Evolutionary conservation across 257 asterid genomes (phyloP).

Genomic region (Gentiana straminea): DNA sequence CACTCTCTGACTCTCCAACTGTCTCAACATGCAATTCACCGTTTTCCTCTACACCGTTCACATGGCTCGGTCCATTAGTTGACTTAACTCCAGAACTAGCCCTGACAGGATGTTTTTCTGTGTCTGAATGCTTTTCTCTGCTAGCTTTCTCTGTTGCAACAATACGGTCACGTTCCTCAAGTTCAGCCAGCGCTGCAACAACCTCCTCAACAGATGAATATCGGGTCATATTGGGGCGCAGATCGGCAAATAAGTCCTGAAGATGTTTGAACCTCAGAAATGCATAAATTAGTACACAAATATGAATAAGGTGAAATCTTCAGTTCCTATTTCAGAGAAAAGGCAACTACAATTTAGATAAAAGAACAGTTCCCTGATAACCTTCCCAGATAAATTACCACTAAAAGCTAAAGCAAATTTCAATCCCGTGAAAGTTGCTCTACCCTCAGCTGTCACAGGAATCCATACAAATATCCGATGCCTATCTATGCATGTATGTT

Average conservation of each 20-base stretch:
- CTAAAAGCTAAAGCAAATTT: no score
- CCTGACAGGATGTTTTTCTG: slow-evolving; percentile 38
- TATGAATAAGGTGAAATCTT: no score
- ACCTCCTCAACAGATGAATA: slow-evolving; percentile 77
- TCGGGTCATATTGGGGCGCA: slow-evolving; percentile 90
- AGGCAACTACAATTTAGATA: no score
- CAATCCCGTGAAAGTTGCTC: no score
- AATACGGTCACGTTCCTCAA: slow-evolving; percentile 77
- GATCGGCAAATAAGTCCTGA: slow-evolving; percentile 85
- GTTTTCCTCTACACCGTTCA: slow-evolving; percentile 57
- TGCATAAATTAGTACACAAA: no score
- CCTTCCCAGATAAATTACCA: no score
- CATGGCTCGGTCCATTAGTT: slow-evolving; percentile 41
- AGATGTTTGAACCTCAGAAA: slow-evolving; percentile 10
- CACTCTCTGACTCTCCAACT: slow-evolving; percentile 61
- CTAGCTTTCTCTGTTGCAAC: slow-evolving; percentile 58
- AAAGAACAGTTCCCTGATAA: no score
- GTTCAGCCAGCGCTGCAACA: slow-evolving; percentile 61
- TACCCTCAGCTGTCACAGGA: no score
- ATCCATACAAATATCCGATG: no score
- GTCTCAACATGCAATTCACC: slow-evolving; percentile 59
- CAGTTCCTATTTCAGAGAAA: no score
- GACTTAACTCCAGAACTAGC: slow-evolving; percentile 38
- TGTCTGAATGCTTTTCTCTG: slow-evolving; percentile 48
- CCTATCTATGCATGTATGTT: no score